Conservation (phyloP, 164 flowering plant genomes). For the Stephania cephalantha region DNA sequence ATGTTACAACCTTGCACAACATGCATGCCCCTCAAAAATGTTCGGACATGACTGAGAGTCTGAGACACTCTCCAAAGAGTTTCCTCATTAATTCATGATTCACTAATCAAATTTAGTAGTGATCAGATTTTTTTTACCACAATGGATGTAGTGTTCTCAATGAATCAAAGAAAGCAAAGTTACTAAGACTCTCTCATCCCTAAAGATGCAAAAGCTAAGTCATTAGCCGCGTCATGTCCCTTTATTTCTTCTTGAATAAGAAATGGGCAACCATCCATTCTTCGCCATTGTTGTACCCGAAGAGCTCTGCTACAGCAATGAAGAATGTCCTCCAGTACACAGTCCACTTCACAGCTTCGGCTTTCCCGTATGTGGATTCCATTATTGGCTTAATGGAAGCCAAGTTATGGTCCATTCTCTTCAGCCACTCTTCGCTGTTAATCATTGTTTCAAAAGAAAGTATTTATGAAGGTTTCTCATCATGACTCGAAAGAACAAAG, state of each 20-base stretch:
- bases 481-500: neutral
- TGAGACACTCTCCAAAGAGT: too few relatives aligned
- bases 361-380: conserved; percentile 80
- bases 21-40: too few relatives aligned
- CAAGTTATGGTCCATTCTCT: conserved; percentile 70
- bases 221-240: neutral
- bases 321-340: conserved; percentile 88
- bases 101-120: too few relatives aligned
- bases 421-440: conserved; percentile 85
- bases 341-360: conserved; percentile 72
- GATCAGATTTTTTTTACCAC: too few relatives aligned
- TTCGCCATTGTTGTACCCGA: conserved; percentile 75
- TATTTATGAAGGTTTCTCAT: neutral
- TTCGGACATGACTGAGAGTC: too few relatives aligned
- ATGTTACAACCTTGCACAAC: too few relatives aligned
- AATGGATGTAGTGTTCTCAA: too few relatives aligned
- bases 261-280: conserved; percentile 92
- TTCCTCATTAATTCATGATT: too few relatives aligned
- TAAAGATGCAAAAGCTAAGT: too few relatives aligned
- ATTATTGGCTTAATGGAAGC: conserved; percentile 59
- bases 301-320: conserved; percentile 84
- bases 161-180: too few relatives aligned
- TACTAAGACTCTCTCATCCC: too few relatives aligned
- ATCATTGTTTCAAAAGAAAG: neutral
- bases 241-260: conserved; percentile 63